These are phyloP conservation scores for Macadamia tetraphylla DNA, from an alignment of 164 flowering plant species.

Conservation along the genomic window DNA sequence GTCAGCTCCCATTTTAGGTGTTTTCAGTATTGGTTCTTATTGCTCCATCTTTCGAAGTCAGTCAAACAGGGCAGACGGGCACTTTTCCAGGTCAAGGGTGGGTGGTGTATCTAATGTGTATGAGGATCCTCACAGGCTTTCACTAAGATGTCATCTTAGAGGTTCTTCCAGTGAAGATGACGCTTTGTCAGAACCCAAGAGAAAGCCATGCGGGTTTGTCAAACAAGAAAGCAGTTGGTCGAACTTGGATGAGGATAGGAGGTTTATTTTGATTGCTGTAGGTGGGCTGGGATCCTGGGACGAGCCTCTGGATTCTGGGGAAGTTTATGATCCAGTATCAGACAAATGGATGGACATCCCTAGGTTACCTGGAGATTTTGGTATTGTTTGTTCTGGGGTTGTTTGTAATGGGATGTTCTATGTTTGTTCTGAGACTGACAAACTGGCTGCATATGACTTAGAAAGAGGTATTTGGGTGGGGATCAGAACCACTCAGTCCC, in stretches of 20 bases:
- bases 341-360: constrained; percentile 84
- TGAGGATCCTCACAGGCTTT: constrained; percentile 94
- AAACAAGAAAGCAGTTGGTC: constrained; percentile 34
- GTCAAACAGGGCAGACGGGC: constrained; percentile 51
- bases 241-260: constrained; percentile 28
- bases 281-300: constrained; percentile 94
- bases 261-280: constrained; percentile 71
- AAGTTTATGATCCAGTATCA: constrained; percentile 73
- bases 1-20: constrained; percentile 75
- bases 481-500: constrained; percentile 69
- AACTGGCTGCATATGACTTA: constrained; percentile 74
- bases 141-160: constrained; percentile 62
- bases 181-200: constrained; percentile 20
- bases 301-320: constrained; percentile 83
- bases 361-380: constrained; percentile 71
- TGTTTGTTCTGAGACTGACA: constrained; percentile 78
- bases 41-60: constrained; percentile 38
- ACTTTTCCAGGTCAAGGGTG: constrained; percentile 45
- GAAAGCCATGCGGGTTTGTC: constrained; percentile 32
- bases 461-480: constrained; percentile 76
- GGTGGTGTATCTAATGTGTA: constrained; percentile 85
- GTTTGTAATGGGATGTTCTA: constrained; percentile 69
- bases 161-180: constrained; percentile 43
- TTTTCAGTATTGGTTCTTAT: constrained; percentile 52
- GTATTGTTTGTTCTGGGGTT: constrained; percentile 71